Base-by-base conservation (phyloP, 164 flowering plant species). In the Sedum album region DNA sequence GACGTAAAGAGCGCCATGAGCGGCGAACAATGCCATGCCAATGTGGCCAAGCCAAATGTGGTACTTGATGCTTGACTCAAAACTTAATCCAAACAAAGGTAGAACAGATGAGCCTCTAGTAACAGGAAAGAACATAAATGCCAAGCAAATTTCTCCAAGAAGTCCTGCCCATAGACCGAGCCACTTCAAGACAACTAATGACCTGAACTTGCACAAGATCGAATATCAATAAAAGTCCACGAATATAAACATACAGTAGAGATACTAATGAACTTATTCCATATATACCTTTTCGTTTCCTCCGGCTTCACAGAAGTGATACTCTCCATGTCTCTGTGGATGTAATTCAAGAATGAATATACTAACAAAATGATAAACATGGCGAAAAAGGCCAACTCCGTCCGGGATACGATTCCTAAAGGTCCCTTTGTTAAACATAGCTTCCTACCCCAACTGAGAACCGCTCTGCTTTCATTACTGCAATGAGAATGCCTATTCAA, bases 1-100 rank as follows among this genome's bases (percentile, higher is more conserved):
- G 71, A 88, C 69, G 79, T 69, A 88, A 67, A 78, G 73, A 44
- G 80, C 2, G 20, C 96, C 91, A 71, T 90, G 96, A 55, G 81
- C 76, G 0, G 94, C 78, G 77, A 86, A 90, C 67, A 87, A 61
- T 30, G 71, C 41, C 89, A 90, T 82, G 64, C 75, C 77, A 41
- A 85, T 66, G 73, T 90, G 87, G 1, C 96, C 96, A 0, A 90
- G 73, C 96, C 96, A 90, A 15, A 88, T 87, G 62, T 88, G 96
- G 72, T 88, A 90, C 68, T 84, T 90, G 71, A 90, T 77, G 80
- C 88, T 79, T 0, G 70, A 70, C 72, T 88, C 94, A 0, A 89
- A 86, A 1, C 87, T 85, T 0, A 88, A 76, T 6, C 89, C 97
- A 0, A 89, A 35, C 25, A 86, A 55, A 1, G 89, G 82, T 80